phyloP scores from a whole-genome alignment of 2,329 filamentous ascomycete genomes.

The Taxawa tesnikishii region DNA sequence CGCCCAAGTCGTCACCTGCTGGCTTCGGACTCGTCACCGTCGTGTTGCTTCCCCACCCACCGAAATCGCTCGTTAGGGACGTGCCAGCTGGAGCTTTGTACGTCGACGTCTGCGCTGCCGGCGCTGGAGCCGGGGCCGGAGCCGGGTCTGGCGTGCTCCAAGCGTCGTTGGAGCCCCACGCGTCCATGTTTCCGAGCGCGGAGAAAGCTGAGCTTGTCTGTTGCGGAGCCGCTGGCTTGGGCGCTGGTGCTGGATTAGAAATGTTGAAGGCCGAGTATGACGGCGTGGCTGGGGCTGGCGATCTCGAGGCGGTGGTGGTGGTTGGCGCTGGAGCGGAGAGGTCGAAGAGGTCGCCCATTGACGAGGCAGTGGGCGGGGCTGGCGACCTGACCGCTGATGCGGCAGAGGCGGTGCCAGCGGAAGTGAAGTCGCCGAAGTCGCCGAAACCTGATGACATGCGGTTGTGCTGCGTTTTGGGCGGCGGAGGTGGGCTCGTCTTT shows the following conservation, averaged over 20 bases:
- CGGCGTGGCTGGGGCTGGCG: constrained; percentile 21
- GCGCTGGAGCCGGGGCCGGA: constrained; percentile 24
- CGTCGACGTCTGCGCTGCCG: constrained; percentile 19
- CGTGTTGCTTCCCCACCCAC: constrained; percentile 49
- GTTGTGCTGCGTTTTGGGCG: constrained; percentile 31
- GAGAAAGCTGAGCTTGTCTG: constrained; percentile 23
- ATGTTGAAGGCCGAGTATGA: constrained; percentile 68
- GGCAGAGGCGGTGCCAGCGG: constrained; percentile 41
- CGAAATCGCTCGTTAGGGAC: constrained; percentile 46
- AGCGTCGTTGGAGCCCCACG: constrained; percentile 73
- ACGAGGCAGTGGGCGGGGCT: constrained; percentile 32
- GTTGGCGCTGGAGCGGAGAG: constrained; percentile 43
- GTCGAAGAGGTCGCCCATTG: constrained; percentile 69
- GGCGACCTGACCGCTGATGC: constrained; percentile 29
- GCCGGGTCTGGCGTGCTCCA: constrained; percentile 58
- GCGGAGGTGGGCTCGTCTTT: constrained; percentile 19
- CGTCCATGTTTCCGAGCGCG: constrained; percentile 48
- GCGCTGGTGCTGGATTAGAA: constrained; percentile 36
- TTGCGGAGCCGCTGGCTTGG: constrained; percentile 18
- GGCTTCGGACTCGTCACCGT: too few species aligned
- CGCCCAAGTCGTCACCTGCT: constrained; percentile 46
- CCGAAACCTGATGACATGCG: constrained; percentile 38
- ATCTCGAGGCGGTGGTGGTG: constrained; percentile 20
- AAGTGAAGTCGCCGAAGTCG: constrained; percentile 45
- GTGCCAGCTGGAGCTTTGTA: constrained; percentile 26